A percentile compares a stretch with the other conserved stretches of the same genome.
Evolutionary conservation across 192 early-diverging fungal species (phyloP).

Genomic region (Rhizophlyctis rosea): DNA sequence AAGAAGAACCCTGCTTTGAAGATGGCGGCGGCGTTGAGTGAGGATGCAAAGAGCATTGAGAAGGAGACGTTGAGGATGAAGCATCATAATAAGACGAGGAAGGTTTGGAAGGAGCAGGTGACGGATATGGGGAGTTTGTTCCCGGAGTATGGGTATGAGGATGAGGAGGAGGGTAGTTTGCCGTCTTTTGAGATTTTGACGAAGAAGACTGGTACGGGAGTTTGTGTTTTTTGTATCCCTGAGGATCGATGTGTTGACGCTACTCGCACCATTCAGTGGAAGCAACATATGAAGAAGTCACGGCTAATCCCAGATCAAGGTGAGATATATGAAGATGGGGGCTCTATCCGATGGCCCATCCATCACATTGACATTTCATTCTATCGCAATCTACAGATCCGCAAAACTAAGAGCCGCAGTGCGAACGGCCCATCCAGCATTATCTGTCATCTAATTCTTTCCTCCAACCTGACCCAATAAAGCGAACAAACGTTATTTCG

Average conservation of each 20-base stretch:
- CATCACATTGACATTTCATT: background rate
- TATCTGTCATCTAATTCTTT: too few species aligned
- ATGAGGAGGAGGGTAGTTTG: constrained; percentile 2
- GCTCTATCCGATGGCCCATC: background rate
- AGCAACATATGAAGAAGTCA: constrained; percentile 48
- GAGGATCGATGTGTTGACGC: constrained; percentile 29
- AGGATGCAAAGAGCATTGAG: background rate
- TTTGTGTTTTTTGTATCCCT: constrained; percentile 10
- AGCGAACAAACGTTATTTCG: too few species aligned
- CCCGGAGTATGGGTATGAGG: background rate
- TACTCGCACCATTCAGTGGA: constrained; percentile 29
- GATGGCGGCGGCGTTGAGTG: background rate
- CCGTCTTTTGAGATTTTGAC: constrained; percentile 5
- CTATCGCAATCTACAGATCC: constrained; percentile 14
- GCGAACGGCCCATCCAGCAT: constrained; percentile 20
- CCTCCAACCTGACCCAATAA: too few species aligned
- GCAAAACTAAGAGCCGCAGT: constrained; percentile 34
- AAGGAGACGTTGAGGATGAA: background rate
- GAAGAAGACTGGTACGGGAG: constrained; percentile 12
- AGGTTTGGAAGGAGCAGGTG: background rate
- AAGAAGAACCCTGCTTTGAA: constrained; percentile 7
- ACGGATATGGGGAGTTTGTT: background rate
- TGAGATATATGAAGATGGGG: constrained; percentile 30
- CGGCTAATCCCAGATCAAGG: constrained; percentile 55
- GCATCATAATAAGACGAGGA: background rate